Evolutionary conservation across 257 asterid species (phyloP), one percentile per base, ranked within the genome.

Genomic region (Jasminum sambac): DNA sequence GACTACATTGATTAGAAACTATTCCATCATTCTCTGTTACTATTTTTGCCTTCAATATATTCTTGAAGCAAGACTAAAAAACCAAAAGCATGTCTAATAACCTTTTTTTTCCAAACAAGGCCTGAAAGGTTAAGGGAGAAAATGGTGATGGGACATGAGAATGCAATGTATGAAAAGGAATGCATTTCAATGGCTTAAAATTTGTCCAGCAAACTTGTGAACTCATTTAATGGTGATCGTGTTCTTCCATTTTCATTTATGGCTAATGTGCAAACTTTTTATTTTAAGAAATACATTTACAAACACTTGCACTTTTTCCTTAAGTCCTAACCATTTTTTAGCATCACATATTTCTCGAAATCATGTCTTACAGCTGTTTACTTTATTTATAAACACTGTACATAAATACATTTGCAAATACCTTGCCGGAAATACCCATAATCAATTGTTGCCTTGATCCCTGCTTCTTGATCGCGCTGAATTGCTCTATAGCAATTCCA

Each of bases 11-110:
- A 30, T 44, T 79, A 71, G 59, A 50, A 34, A 59, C 38, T 41
- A 46, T 78, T n/a, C 34, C 60, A 30, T 43, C 25, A 36, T 66
- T 42, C 69, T 25, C 48, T 48, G 64, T 71, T 61, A 72, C 78
- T 66, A 66, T 26, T 61, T 50, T 50, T n/a, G 1, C 24, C 66
- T 76, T 61, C 25, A n/a, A 23, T 44, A 44, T 42, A 67, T 71
- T 65, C 57, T 75, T 39, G 30, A 50, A 38, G 57, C 58, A 58
- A 65, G 63, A n/a, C n/a, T n/a, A n/a, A n/a, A n/a, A n/a, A n/a
- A n/a, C n/a, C n/a, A n/a, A n/a, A n/a, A n/a, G n/a, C n/a, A n/a
- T n/a, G n/a, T n/a, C n/a, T n/a, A n/a, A n/a, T n/a, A n/a, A n/a
- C n/a, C n/a, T n/a, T n/a, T n/a, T n/a, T n/a, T n/a, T n/a, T n/a